A percentile compares a stretch with the other conserved stretches of the same genome.
Conservation (phyloP, 2,329 filamentous ascomycete genomes). For the Conoideocrella luteorostrata region DNA sequence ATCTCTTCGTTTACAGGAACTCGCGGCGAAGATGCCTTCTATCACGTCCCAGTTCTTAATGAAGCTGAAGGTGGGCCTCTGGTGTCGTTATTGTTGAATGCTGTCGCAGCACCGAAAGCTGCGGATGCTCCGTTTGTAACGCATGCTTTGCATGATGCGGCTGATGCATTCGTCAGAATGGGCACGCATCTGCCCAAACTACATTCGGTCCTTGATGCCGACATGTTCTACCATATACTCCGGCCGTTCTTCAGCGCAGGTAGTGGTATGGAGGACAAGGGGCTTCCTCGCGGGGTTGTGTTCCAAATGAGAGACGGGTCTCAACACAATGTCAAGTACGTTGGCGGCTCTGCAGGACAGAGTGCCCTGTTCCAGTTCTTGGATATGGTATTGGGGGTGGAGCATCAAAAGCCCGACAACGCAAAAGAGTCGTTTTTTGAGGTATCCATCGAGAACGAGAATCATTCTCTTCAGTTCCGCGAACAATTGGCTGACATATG, state of each 20-base stretch:
- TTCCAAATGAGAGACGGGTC: constrained; percentile 12
- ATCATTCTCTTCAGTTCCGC: too few species aligned
- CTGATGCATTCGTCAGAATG: constrained; percentile 9
- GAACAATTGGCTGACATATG: background rate
- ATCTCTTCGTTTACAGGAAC: constrained; percentile 11
- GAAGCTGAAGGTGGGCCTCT: constrained; percentile 13
- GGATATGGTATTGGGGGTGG: constrained; percentile 11
- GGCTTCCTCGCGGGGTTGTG: constrained; percentile 11
- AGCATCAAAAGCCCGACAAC: constrained; percentile 6
- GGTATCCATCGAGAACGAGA: constrained; percentile 9
- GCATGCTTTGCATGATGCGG: constrained; percentile 3
- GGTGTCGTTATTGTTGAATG: constrained; percentile 9
- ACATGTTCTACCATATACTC: constrained; percentile 12
- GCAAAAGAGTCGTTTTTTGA: constrained; percentile 10
- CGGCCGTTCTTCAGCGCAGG: constrained; percentile 9
- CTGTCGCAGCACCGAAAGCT: constrained; percentile 3
- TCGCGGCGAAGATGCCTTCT: constrained; percentile 14
- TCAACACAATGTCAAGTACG: constrained; percentile 8
- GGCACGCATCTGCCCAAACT: constrained; percentile 11
- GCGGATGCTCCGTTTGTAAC: constrained; percentile 4
- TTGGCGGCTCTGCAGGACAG: constrained; percentile 15
- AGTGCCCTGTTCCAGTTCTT: constrained; percentile 16
- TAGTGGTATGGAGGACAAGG: constrained; percentile 12
- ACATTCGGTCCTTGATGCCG: constrained; percentile 11
- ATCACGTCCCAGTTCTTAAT: constrained; percentile 14